A percentile compares a stretch with the other conserved stretches of the same genome.
These are phyloP conservation scores for Candida michaelii DNA, from an alignment of 805 yeast genomes.

Conservation along the genomic window DNA sequence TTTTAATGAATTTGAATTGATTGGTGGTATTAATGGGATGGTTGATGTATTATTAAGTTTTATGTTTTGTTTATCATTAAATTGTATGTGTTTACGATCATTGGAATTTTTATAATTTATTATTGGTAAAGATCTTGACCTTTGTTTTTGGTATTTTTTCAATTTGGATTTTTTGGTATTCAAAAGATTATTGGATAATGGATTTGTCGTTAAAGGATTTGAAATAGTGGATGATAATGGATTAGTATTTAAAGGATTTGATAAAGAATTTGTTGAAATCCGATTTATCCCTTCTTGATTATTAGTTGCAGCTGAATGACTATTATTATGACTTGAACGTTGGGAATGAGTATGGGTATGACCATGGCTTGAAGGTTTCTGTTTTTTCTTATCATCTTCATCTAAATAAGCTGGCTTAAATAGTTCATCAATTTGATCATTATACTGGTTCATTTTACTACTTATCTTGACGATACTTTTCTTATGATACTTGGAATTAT, in stretches of 20 bases:
- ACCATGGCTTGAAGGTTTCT: not conserved
- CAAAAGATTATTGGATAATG: conserved; percentile 4
- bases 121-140: conserved; percentile 43
- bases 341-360: conserved; percentile 5
- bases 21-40: conserved; percentile 70
- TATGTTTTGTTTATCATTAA: conserved; percentile 5
- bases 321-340: not conserved
- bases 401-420: conserved; percentile 16
- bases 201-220: conserved; percentile 1
- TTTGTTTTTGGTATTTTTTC: conserved; percentile 21
- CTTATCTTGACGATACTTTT: too few relatives aligned
- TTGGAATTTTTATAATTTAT: conserved; percentile 26
- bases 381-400: conserved; percentile 9
- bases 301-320: not conserved
- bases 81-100: conserved; percentile 8
- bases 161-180: conserved; percentile 25
- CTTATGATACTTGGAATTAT: too few relatives aligned
- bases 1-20: conserved; percentile 72
- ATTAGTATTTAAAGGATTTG: not conserved
- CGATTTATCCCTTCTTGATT: not conserved
- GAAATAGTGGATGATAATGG: not conserved
- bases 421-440: conserved; percentile 12
- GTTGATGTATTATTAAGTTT: conserved; percentile 13
- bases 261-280: not conserved
- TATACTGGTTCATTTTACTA: conserved; percentile 9